phyloP scores from a whole-genome alignment of 768 basidiomycete genomes.

The Pleurotus salmoneostramineus region DNA sequence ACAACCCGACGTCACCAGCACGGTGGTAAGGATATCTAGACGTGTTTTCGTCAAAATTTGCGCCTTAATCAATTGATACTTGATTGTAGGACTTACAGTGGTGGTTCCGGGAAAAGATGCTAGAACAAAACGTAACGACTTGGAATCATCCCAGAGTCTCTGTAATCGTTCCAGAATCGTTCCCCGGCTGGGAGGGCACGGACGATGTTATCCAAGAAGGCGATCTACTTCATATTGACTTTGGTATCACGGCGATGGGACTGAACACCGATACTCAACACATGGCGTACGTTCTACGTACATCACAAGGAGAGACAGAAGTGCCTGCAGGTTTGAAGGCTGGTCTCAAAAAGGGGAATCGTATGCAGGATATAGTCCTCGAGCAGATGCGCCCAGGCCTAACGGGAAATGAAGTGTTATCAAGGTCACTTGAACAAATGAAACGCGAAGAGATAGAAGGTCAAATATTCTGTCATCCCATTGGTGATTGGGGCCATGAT shows the following conservation, averaged over 20 bases:
- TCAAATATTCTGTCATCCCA: constrained; percentile 49
- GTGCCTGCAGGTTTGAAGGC: constrained; percentile 39
- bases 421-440: constrained; percentile 38
- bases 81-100: constrained; percentile 44
- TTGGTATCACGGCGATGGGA: constrained; percentile 50
- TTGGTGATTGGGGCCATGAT: constrained; percentile 54
- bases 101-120: constrained; percentile 54
- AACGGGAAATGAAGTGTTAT: constrained; percentile 45
- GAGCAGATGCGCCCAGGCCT: constrained; percentile 38
- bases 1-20: constrained; percentile 39
- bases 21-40: constrained; percentile 25
- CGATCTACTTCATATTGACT: constrained; percentile 52
- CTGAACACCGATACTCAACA: constrained; percentile 57
- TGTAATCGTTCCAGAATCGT: constrained; percentile 33
- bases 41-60: too few species aligned
- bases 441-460: constrained; percentile 39
- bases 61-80: background rate
- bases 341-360: constrained; percentile 41
- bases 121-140: constrained; percentile 37
- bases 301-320: constrained; percentile 31
- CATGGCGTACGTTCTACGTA: constrained; percentile 48
- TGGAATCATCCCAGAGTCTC: constrained; percentile 54
- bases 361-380: constrained; percentile 48
- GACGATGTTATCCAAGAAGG: constrained; percentile 38
- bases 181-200: constrained; percentile 39